Conservation (phyloP, 225 moss, liverwort and hornwort genomes). For the Pseudoscleropodium purum region DNA sequence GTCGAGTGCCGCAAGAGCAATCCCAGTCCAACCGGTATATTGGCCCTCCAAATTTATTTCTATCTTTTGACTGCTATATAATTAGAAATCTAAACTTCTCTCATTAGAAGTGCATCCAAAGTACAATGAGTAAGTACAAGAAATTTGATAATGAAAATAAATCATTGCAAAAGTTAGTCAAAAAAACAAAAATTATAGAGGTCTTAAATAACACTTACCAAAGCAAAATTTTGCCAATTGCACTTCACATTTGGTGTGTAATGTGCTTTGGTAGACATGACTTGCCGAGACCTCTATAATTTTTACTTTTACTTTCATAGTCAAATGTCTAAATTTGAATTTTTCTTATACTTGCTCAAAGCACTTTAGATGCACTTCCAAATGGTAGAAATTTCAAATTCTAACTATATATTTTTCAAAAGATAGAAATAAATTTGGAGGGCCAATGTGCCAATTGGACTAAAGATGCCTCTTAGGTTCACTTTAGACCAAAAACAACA, state of each 20-base stretch:
- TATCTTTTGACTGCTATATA: not conserved
- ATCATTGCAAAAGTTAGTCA: not conserved
- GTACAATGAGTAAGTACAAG: not conserved
- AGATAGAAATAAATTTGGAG: not conserved
- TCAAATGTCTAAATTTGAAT: not conserved
- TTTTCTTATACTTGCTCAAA: not conserved
- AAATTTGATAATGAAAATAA: not conserved
- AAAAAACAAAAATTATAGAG: not conserved
- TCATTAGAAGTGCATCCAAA: not conserved
- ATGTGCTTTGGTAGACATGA: not conserved
- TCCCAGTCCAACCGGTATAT: not conserved
- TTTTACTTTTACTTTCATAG: not conserved
- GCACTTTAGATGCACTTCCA: fast-evolving
- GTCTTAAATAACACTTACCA: fast-evolving
- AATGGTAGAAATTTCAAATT: not conserved
- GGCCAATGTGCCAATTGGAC: fast-evolving
- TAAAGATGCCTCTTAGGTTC: fast-evolving
- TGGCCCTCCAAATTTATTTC: not conserved
- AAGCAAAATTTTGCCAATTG: not conserved
- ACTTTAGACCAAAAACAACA: fast-evolving
- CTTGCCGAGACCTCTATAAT: not conserved
- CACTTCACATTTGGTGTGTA: not conserved
- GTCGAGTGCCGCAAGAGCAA: too few relatives aligned
- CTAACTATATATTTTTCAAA: not conserved
- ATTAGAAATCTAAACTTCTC: too few relatives aligned